Base-by-base conservation (phyloP, 1,284 basidiomycete genomes). In the Malassezia globosa region DNA sequence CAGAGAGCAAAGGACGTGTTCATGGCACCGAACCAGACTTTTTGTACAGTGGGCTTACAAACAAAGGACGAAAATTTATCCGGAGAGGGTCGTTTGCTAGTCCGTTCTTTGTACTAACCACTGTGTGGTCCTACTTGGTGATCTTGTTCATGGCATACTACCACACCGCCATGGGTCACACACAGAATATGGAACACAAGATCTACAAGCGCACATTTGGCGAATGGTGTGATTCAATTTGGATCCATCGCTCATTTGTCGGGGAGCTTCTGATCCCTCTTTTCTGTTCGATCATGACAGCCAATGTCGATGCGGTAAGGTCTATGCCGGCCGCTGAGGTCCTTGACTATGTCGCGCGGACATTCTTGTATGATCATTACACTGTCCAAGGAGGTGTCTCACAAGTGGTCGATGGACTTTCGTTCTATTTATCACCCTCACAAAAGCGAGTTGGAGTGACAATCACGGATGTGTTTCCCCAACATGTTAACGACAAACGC, bases 281-380 rank as follows among this genome's bases (percentile, higher is more conserved):
- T 10, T 57, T 70, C 16, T 57, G 56, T 34, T 63, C 66, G 0
- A 56, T 68, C 23, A 66, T 66, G 59, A 70, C 67, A 3, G 56
- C 47, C 0, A 48, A 59, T 21, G 31, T 40, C 11, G 41, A 46
- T 4, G 45, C 54, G 0, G 61, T 69, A 1, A 44, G 49, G 39
- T 14, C 46, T 4, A 53, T 56, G 25, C 71, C 71, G 0, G 62
- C 61, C 0, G 51, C 60, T 7, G 66, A 68, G 29, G 49, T 71
- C 25, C 54, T 72, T 22, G 58, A 68, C 11, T 72, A 72, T 22
- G 53, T 71, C 21, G 65, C 64, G 1, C 40, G 54, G 22, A 69
- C 66, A 0, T 63, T 72, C 23, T 54, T 59, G 3, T 42, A 52
- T 21, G 47, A 55, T 26, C 69, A 72, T 36, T 71, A 55, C 35